These are phyloP conservation scores for Coprinopsis sp. DNA, from an alignment of 768 basidiomycete species.

Conservation along the genomic window DNA sequence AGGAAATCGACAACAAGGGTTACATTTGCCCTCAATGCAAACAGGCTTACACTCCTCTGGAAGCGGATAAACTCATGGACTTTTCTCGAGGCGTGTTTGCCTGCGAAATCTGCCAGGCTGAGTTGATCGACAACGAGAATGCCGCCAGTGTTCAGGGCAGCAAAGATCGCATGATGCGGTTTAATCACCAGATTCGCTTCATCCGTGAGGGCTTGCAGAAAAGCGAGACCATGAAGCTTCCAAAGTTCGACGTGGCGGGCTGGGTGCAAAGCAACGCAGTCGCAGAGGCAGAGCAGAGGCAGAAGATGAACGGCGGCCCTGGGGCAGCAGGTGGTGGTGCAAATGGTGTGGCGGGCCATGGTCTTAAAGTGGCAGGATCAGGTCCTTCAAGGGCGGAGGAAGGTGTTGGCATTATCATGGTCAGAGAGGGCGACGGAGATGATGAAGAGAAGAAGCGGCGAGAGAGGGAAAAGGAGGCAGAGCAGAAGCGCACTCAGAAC, in stretches of 20 bases:
- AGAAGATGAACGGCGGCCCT: slow-evolving; percentile 7
- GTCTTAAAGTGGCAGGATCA: slow-evolving; percentile 72
- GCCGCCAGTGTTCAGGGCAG: slow-evolving; percentile 78
- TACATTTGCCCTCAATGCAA: slow-evolving; percentile 91
- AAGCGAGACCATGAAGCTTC: slow-evolving; percentile 83
- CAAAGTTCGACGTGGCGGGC: slow-evolving; percentile 78
- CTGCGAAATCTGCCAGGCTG: slow-evolving; percentile 85
- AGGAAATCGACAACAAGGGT: slow-evolving; percentile 98
- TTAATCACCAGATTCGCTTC: slow-evolving; percentile 87
- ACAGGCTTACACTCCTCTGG: slow-evolving; percentile 78
- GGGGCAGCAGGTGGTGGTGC: slow-evolving; percentile 1
- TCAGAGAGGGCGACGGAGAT: slow-evolving; percentile 87
- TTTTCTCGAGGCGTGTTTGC: slow-evolving; percentile 58
- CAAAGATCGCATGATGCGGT: slow-evolving; percentile 93
- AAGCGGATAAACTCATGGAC: slow-evolving; percentile 82
- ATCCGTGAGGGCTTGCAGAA: slow-evolving; percentile 84
- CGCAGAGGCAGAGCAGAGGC: slow-evolving; percentile 44
- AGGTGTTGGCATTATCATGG: slow-evolving; percentile 82
- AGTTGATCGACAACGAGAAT: slow-evolving; percentile 89
- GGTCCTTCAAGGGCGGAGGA: slow-evolving; percentile 61
- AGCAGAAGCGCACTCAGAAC: slow-evolving; percentile 86
- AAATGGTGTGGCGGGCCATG: slow-evolving; percentile 23
- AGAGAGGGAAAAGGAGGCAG: slow-evolving; percentile 77
- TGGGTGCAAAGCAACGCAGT: slow-evolving; percentile 76
- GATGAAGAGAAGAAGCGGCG: slow-evolving; percentile 69